Evolutionary conservation across 2,329 filamentous ascomycete genomes (phyloP).

Genomic region (Fusarium musae): DNA sequence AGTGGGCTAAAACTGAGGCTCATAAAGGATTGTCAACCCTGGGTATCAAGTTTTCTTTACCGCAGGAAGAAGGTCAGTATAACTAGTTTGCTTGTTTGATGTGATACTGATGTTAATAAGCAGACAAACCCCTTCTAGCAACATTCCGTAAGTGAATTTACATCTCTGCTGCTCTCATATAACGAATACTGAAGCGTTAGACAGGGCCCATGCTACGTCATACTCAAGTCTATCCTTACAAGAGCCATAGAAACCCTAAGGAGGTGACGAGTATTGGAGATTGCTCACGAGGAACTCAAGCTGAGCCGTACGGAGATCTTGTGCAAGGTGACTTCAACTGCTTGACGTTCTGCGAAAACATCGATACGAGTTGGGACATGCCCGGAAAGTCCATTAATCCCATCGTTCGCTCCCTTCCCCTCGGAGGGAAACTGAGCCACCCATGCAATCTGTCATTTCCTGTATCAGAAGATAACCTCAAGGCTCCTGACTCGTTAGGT

Average conservation of each 20-base stretch:
- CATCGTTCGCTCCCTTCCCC: not conserved
- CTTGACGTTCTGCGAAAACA: not conserved
- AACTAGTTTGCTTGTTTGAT: too few species aligned
- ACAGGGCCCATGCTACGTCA: too few species aligned
- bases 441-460: not conserved
- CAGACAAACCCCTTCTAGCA: too few species aligned
- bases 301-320: not conserved
- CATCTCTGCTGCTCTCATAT: too few species aligned
- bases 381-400: not conserved
- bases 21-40: not conserved
- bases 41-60: not conserved
- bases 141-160: too few species aligned
- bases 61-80: not conserved
- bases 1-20: fast-evolving
- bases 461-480: not conserved
- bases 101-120: too few species aligned
- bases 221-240: not conserved
- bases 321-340: not conserved
- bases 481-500: fast-evolving
- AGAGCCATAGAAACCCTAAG: too few species aligned
- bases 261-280: too few species aligned
- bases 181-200: too few species aligned
- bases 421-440: not conserved
- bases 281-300: fast-evolving
- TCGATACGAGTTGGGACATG: not conserved